A percentile compares a stretch with the other conserved stretches of the same genome.
phyloP scores from a whole-genome alignment of 2,329 filamentous ascomycete species.

The Phaeosphaeriaceae sp. region DNA sequence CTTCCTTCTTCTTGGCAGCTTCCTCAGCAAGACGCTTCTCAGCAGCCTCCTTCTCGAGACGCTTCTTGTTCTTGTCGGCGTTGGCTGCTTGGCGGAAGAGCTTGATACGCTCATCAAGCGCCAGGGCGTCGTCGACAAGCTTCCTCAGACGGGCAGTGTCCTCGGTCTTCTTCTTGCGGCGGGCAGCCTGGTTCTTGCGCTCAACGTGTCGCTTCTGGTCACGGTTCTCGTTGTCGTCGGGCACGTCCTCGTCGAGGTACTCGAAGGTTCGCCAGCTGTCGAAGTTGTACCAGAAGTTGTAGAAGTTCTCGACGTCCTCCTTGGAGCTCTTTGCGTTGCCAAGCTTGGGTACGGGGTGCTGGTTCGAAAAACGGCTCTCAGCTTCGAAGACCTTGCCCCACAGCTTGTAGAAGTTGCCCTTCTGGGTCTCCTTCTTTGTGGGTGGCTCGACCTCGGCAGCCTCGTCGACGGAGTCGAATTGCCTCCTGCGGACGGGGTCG shows the following conservation, averaged over 20 bases:
- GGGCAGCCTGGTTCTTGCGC: conserved; percentile 96
- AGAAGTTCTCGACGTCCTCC: conserved; percentile 92
- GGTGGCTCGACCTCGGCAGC: conserved; percentile 91
- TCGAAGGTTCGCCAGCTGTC: conserved; percentile 98
- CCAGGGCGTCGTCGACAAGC: conserved; percentile 85
- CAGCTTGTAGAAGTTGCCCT: conserved; percentile 93
- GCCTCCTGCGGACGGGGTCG: conserved; percentile 89
- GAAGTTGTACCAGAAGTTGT: conserved; percentile 99
- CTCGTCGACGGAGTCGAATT: conserved; percentile 97
- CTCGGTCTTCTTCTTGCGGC: conserved; percentile 99
- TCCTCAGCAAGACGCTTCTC: conserved; percentile 89
- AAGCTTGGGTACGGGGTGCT: conserved; percentile 84
- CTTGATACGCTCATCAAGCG: conserved; percentile 94
- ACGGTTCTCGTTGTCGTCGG: conserved; percentile 97
- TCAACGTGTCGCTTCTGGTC: conserved; percentile 99
- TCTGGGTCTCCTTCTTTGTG: conserved; percentile 85
- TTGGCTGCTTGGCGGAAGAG: conserved; percentile 91
- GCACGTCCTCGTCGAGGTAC: conserved; percentile 98
- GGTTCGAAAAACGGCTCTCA: conserved; percentile 91
- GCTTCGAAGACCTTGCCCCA: conserved; percentile 91
- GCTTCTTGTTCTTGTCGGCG: conserved; percentile 96
- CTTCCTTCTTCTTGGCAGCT: conserved; percentile 81
- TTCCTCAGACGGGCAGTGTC: conserved; percentile 90
- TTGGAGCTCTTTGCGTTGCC: conserved; percentile 84
- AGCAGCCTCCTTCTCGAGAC: conserved; percentile 86